Percentiles rank a stretch among this genome's conserved stretches.
Evolutionary conservation across 495 filamentous ascomycete species (phyloP).

Genomic region (Penicillium waksmanii): DNA sequence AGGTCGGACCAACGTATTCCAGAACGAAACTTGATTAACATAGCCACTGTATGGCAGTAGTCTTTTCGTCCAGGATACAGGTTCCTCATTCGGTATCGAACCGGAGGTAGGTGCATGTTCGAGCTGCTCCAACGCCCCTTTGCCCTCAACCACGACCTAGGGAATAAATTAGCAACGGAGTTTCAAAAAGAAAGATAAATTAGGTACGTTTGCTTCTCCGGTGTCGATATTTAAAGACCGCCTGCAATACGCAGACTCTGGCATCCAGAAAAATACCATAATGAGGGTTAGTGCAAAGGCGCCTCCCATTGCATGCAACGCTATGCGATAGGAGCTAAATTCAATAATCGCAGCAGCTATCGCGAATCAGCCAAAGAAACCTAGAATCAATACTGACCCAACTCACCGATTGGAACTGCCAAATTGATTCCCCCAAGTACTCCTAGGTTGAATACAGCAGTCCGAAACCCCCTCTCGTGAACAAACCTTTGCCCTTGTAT

Average conservation of each 20-base stretch:
- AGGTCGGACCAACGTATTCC: conserved; percentile 44
- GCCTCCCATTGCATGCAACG: conserved; percentile 44
- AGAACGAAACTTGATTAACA: conserved; percentile 38
- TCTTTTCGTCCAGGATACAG: conserved; percentile 29
- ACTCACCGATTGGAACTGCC: conserved; percentile 43
- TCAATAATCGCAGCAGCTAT: conserved; percentile 40
- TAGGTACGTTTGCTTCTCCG: conserved; percentile 31
- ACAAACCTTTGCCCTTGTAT: conserved; percentile 50
- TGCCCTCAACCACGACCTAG: conserved; percentile 25
- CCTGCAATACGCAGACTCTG: conserved; percentile 44
- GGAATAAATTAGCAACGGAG: not conserved
- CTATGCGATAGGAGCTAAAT: conserved; percentile 35
- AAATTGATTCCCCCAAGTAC: conserved; percentile 53
- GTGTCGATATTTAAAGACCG: conserved; percentile 44
- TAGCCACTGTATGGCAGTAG: conserved; percentile 45
- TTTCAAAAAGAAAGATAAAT: not conserved
- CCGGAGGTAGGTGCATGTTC: conserved; percentile 22
- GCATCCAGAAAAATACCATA: conserved; percentile 50
- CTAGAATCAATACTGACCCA: not conserved
- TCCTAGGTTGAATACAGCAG: conserved; percentile 68
- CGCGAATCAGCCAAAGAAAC: not conserved
- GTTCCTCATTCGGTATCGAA: not conserved
- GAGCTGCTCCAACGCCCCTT: conserved; percentile 31
- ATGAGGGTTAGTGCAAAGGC: conserved; percentile 40
- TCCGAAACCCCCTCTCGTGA: conserved; percentile 66